A percentile compares a stretch with the other conserved stretches of the same genome.
phyloP scores from a whole-genome alignment of 805 yeast species.

The Lipomyces starkeyi region DNA sequence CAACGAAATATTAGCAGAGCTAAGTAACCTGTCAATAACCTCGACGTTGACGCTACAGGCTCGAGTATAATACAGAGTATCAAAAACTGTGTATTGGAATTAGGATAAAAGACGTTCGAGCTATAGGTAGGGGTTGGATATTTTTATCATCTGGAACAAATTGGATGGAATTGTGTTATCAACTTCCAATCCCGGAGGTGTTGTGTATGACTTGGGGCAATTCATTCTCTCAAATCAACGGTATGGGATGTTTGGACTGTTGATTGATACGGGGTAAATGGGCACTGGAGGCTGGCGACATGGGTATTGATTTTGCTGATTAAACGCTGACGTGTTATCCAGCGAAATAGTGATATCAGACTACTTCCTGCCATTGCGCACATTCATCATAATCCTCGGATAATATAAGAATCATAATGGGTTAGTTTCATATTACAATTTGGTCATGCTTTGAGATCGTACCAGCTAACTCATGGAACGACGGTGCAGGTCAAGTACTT shows the following conservation, averaged over 20 bases:
- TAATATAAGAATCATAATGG: conserved; percentile 5
- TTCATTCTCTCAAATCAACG: not conserved
- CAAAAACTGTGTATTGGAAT: not conserved
- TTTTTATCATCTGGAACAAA: not conserved
- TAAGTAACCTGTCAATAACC: too few relatives aligned
- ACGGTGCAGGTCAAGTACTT: conserved; percentile 72
- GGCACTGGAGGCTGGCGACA: not conserved
- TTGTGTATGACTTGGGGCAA: not conserved
- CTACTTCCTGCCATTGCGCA: not conserved
- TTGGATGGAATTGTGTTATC: not conserved
- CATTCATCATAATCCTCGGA: not conserved
- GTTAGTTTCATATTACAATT: not conserved
- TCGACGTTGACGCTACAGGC: not conserved
- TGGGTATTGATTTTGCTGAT: not conserved
- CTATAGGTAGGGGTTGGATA: not conserved
- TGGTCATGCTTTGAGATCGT: not conserved
- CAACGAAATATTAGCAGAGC: too few relatives aligned
- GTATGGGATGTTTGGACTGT: not conserved
- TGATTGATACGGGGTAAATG: not conserved
- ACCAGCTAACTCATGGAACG: not conserved
- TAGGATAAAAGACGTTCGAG: not conserved
- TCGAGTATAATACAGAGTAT: not conserved
- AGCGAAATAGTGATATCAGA: not conserved
- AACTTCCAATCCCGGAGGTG: not conserved
- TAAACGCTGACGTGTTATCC: not conserved